Evolutionary conservation across 805 yeast species (phyloP).

Genomic region (Candida berthetii): DNA sequence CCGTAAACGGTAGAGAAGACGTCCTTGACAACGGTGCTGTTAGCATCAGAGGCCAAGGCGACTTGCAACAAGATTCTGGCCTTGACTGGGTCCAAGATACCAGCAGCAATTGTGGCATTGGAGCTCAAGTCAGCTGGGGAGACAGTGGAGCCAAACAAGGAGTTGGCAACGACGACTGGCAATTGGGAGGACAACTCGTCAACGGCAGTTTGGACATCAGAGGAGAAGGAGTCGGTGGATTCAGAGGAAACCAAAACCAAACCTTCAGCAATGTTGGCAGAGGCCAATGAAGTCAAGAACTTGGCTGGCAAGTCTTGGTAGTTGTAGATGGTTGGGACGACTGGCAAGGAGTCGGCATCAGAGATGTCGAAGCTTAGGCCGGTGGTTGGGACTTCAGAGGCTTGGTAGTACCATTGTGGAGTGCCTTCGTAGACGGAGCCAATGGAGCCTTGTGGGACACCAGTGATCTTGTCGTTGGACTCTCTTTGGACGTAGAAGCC

Average conservation of each 20-base stretch:
- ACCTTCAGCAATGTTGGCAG: slow-evolving; percentile 30
- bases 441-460: slow-evolving; percentile 44
- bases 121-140: slow-evolving; percentile 30
- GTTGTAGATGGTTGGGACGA: slow-evolving; percentile 35
- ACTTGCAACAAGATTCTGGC: slow-evolving; percentile 42
- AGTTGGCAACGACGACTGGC: slow-evolving; percentile 41
- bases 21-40: slow-evolving; percentile 31
- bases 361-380: slow-evolving; percentile 4
- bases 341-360: slow-evolving; percentile 14
- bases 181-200: slow-evolving; percentile 25
- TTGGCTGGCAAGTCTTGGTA: slow-evolving; percentile 37
- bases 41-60: slow-evolving; percentile 36
- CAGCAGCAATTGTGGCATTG: slow-evolving; percentile 36
- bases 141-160: slow-evolving; percentile 45
- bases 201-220: slow-evolving; percentile 25
- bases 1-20: slow-evolving; percentile 50
- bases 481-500: slow-evolving; percentile 46
- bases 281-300: slow-evolving; percentile 27
- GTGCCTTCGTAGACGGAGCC: slow-evolving; percentile 41
- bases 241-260: slow-evolving; percentile 44
- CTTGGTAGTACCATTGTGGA: slow-evolving; percentile 28
- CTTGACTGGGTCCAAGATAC: slow-evolving; percentile 46
- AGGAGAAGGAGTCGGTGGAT: slow-evolving; percentile 36
- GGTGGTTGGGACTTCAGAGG: slow-evolving; percentile 3
- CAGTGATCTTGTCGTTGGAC: slow-evolving; percentile 40